Evolutionary conservation across 2,329 filamentous ascomycete species (phyloP), one percentile per base, ranked within the genome.

Genomic region (Fusarium staphyleae): DNA sequence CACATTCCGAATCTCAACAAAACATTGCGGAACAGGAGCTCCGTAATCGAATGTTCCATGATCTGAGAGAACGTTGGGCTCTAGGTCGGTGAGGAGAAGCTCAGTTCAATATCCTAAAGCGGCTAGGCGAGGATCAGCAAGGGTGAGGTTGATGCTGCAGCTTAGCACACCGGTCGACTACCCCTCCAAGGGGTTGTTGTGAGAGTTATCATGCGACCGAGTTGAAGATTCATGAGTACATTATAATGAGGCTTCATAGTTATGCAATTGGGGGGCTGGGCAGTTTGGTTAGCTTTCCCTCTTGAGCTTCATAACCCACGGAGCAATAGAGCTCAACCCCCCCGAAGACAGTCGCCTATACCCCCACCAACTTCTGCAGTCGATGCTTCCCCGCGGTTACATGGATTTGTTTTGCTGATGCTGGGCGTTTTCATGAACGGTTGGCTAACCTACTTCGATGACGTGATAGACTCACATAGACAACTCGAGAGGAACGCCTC

Each of bases 371-470:
- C n/a, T 42, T 36, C 29, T 19, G 30, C 15, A n/a, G 2, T 30
- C 18, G n/a, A 18, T 13, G 18, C 29, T 33, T 12, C 8, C 16
- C 24, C 10, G 15, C 10, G 22, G 14, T 43, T 57, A 40, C 53
- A 62, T 48, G 35, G 26, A 22, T 19, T 30, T 36, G 19, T 42
- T n/a, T 32, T 16, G 18, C 26, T 36, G 16, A 46, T 30, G 4
- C 7, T 16, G 6, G 8, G 13, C 18, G n/a, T 26, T 57, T 26
- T 14, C 40, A 10, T 22, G 12, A 19, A 26, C n/a, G 33, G 33
- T 28, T 22, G 19, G 16, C 9, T 34, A 34, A 41, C 44, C n/a
- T 53, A 39, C 33, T 15, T 60, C 55, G 49, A 62, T 62, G 59
- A 63, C 59, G 59, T 62, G 33, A 34, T 53, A 24, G 33, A 63